These are phyloP conservation scores for Microbotryum violaceum DNA, from an alignment of 1,284 basidiomycete genomes.

Conservation along the genomic window DNA sequence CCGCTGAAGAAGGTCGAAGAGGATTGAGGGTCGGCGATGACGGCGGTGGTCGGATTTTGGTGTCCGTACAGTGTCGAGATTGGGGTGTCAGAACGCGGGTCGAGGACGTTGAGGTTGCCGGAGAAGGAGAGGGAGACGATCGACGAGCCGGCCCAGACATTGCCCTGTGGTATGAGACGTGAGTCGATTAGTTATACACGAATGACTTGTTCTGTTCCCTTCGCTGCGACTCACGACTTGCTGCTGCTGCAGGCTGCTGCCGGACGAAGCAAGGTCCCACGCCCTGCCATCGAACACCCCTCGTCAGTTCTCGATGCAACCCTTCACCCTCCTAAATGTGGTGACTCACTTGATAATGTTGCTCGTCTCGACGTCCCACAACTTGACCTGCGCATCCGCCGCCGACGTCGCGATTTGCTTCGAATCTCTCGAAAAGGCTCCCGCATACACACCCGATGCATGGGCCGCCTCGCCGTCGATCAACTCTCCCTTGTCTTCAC, in stretches of 20 bases:
- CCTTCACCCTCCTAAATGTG: constrained; percentile 42
- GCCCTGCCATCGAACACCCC: neutral
- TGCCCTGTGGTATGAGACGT: constrained; percentile 48
- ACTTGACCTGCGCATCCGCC: constrained; percentile 73
- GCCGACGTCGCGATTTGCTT: constrained; percentile 70
- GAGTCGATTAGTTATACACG: neutral
- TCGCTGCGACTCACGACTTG: constrained; percentile 16
- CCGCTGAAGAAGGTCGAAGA: constrained; percentile 64
- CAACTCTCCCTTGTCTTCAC: constrained; percentile 66
- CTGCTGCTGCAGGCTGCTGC: constrained; percentile 13
- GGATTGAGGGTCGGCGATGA: constrained; percentile 28
- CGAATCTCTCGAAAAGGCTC: constrained; percentile 52
- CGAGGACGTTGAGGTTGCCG: constrained; percentile 77
- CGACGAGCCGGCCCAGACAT: constrained; percentile 62
- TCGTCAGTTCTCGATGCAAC: constrained; percentile 40
- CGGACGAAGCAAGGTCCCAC: constrained; percentile 22
- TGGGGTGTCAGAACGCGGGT: constrained; percentile 59
- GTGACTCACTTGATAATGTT: constrained; percentile 51
- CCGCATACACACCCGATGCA: constrained; percentile 42
- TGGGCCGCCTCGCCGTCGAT: constrained; percentile 38
- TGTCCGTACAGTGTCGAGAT: constrained; percentile 54
- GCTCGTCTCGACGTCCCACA: constrained; percentile 74
- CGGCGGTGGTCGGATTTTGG: constrained; percentile 63
- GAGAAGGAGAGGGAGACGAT: constrained; percentile 79
- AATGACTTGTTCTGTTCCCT: no score